Conservation (phyloP, 1,284 basidiomycete genomes). For the Ustilago shanxiensis region DNA sequence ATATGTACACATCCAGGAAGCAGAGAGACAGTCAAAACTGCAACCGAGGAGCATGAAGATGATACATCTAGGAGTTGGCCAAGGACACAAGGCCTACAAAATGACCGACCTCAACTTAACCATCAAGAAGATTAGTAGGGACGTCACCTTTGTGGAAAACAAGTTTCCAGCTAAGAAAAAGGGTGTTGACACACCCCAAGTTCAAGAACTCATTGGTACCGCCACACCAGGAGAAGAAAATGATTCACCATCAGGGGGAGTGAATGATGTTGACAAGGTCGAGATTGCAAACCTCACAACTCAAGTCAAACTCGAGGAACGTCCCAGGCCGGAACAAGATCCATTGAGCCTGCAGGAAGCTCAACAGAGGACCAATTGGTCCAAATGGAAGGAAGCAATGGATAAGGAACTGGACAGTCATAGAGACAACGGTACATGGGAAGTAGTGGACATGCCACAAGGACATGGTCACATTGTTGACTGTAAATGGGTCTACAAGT, state of each 20-base stretch:
- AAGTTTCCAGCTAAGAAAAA: background rate
- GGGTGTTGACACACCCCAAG: background rate
- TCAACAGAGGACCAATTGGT: background rate
- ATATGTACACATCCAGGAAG: background rate
- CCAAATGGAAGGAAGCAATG: conserved; percentile 2
- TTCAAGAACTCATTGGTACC: background rate
- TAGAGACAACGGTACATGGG: background rate
- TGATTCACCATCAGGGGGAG: no score
- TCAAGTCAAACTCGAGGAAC: no score
- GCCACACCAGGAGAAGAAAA: no score
- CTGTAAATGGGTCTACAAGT: conserved; percentile 2
- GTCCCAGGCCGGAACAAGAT: no score
- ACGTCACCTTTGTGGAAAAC: background rate
- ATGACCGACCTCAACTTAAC: background rate
- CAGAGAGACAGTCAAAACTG: background rate
- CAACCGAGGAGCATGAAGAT: background rate
- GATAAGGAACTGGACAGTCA: background rate
- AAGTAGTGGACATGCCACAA: background rate
- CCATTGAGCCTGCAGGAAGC: background rate
- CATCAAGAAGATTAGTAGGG: no score
- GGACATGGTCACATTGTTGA: background rate
- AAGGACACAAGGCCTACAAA: background rate
- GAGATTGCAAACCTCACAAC: background rate
- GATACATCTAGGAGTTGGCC: background rate
- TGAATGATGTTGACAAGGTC: no score